phyloP scores from a whole-genome alignment of 805 yeast genomes.

The Lipomyces orientalis region DNA sequence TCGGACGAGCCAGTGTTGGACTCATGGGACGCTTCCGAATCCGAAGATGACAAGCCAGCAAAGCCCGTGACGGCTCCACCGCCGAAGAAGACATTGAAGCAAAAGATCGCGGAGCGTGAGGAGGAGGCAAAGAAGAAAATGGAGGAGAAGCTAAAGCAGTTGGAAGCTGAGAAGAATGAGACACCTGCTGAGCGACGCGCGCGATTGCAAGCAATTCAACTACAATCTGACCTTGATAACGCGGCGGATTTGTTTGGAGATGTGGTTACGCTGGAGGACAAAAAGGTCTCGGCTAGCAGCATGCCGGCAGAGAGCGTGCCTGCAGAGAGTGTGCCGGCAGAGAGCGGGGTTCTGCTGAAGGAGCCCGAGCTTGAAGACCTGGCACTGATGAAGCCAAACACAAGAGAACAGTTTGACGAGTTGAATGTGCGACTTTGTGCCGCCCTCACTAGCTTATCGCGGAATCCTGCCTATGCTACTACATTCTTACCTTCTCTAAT shows the following conservation, averaged over 20 bases:
- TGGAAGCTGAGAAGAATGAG: slow-evolving; percentile 51
- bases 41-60: slow-evolving; percentile 58
- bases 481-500: slow-evolving; percentile 81
- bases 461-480: slow-evolving; percentile 68
- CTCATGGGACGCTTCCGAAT: slow-evolving; percentile 83
- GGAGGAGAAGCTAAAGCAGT: slow-evolving; percentile 38
- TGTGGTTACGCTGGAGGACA: slow-evolving; percentile 13
- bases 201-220: slow-evolving; percentile 75
- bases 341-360: slow-evolving; percentile 45
- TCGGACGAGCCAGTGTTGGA: slow-evolving; percentile 81
- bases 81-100: slow-evolving; percentile 54
- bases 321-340: slow-evolving; percentile 45
- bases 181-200: slow-evolving; percentile 71
- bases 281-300: slow-evolving; percentile 27
- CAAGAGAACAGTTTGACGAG: slow-evolving; percentile 78
- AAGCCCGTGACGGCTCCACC: slow-evolving; percentile 43
- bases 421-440: slow-evolving; percentile 74
- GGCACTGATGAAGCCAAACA: slow-evolving; percentile 62
- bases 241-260: slow-evolving; percentile 93
- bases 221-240: slow-evolving; percentile 84
- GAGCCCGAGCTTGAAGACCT: slow-evolving; percentile 40
- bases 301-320: slow-evolving; percentile 40
- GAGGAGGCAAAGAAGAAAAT: slow-evolving; percentile 56
- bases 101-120: slow-evolving; percentile 49
- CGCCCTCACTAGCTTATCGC: slow-evolving; percentile 63